Evolutionary conservation across 1,284 basidiomycete genomes (phyloP).

Genomic region (Rhodotorula glutinis): DNA sequence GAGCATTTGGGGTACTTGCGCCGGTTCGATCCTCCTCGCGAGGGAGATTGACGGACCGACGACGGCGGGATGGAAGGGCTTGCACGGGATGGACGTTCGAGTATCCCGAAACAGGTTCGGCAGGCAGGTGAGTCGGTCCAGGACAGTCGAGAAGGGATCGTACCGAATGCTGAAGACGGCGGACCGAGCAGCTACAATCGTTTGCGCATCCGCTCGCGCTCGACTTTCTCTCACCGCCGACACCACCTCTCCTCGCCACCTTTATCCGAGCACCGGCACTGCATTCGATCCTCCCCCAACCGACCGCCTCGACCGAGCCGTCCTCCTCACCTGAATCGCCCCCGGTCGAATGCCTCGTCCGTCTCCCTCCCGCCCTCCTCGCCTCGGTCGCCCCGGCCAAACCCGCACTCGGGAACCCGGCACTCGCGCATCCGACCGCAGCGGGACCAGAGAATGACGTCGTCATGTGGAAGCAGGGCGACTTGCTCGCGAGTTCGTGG

Average conservation of each 20-base stretch:
- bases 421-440: conserved; percentile 11
- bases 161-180: too few species aligned
- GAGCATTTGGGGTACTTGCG: conserved; percentile 94
- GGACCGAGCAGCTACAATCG: conserved; percentile 65
- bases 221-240: conserved; percentile 60
- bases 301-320: conserved; percentile 11
- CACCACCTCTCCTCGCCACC: conserved; percentile 72
- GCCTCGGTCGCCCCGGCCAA: conserved; percentile 41
- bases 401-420: conserved; percentile 48
- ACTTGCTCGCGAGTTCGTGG: conserved; percentile 82
- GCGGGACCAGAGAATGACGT: conserved; percentile 61
- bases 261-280: conserved; percentile 90
- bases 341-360: conserved; percentile 62
- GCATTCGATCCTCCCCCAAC: conserved; percentile 30
- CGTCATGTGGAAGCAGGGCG: conserved; percentile 82
- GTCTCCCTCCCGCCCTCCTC: conserved; percentile 57
- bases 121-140: conserved; percentile 55
- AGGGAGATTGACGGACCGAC: conserved; percentile 61
- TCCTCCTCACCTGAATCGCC: conserved; percentile 15
- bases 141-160: too few species aligned
- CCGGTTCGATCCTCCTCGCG: conserved; percentile 88
- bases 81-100: conserved; percentile 75
- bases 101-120: conserved; percentile 79
- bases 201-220: conserved; percentile 78
- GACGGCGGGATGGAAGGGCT: conserved; percentile 79